phyloP scores from a whole-genome alignment of 352 stramenopile genomes.

The Globisporangium cystogenes region DNA sequence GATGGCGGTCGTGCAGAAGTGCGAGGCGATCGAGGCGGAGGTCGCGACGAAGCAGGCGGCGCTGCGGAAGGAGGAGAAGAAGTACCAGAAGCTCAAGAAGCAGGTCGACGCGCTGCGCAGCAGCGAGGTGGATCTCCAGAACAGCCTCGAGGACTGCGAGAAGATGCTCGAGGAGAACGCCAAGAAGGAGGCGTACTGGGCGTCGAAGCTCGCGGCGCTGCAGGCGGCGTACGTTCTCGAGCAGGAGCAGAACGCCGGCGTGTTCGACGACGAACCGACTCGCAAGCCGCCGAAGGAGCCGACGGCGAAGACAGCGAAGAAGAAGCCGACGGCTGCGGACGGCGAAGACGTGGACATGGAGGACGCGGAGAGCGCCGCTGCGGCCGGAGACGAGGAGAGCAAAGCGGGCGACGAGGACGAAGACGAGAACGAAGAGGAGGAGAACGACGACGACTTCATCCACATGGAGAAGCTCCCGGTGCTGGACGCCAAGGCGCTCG shows the following conservation, averaged over 20 bases:
- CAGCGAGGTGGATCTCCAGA: constrained; percentile 91
- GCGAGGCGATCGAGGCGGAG: constrained; percentile 88
- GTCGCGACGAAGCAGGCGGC: constrained; percentile 85
- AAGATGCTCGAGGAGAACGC: constrained; percentile 91
- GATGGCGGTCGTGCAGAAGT: constrained; percentile 86
- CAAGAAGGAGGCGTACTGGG: constrained; percentile 88
- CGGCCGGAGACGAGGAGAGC: constrained; percentile 18
- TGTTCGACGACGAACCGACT: constrained; percentile 56
- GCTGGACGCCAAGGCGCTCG: constrained; percentile 68
- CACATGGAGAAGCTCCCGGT: constrained; percentile 64
- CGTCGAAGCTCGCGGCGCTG: constrained; percentile 64
- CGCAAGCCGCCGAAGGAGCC: constrained; percentile 39
- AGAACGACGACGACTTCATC: constrained; percentile 17
- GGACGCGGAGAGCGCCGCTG: constrained; percentile 21
- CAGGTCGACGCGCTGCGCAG: constrained; percentile 88
- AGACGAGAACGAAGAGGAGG: constrained; percentile 23
- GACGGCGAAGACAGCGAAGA: constrained; percentile 22
- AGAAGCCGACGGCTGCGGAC: constrained; percentile 19
- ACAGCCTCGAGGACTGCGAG: constrained; percentile 90
- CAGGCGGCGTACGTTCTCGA: constrained; percentile 52
- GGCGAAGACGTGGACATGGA: constrained; percentile 33
- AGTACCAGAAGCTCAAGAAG: constrained; percentile 87
- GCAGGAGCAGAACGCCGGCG: constrained; percentile 66
- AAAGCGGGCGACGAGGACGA: constrained; percentile 17
- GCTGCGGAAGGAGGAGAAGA: constrained; percentile 64